These are phyloP conservation scores for Knoxdaviesia proteae DNA, from an alignment of 2,329 filamentous ascomycete species.

Conservation along the genomic window DNA sequence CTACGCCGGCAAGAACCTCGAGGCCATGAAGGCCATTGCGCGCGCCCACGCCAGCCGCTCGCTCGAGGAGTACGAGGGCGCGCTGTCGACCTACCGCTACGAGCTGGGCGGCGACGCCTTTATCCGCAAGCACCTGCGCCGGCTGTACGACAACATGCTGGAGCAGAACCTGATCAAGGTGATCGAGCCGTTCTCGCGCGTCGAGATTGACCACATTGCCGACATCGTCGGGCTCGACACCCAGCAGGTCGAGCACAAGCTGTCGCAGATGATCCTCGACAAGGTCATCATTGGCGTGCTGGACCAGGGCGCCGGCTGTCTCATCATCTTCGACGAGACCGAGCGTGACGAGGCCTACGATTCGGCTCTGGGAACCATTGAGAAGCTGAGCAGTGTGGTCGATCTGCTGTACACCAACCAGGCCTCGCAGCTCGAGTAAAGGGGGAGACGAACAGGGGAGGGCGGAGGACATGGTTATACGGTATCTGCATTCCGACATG, in stretches of 20 bases:
- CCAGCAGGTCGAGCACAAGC: conserved; percentile 90
- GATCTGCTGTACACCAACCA: conserved; percentile 97
- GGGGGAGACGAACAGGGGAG: conserved; percentile 1
- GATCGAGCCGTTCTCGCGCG: conserved; percentile 92
- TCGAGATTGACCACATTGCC: conserved; percentile 91
- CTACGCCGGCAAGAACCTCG: conserved; percentile 85
- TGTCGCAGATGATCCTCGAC: conserved; percentile 98
- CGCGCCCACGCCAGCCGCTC: conserved; percentile 89
- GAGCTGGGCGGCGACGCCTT: conserved; percentile 90
- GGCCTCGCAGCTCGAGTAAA: conserved; percentile 78
- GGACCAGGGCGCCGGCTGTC: conserved; percentile 90
- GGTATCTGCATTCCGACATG: too few relatives aligned
- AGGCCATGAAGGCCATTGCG: conserved; percentile 98
- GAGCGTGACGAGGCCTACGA: conserved; percentile 88
- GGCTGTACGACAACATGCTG: conserved; percentile 93
- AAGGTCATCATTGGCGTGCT: conserved; percentile 96
- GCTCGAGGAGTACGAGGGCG: conserved; percentile 90
- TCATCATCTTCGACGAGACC: conserved; percentile 93
- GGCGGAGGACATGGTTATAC: neutral
- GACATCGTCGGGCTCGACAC: conserved; percentile 95
- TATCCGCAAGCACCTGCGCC: conserved; percentile 88
- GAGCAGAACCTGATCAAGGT: conserved; percentile 99
- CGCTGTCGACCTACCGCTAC: conserved; percentile 73
- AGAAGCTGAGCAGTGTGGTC: conserved; percentile 91
- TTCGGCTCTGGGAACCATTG: conserved; percentile 80